Percentiles rank a stretch among this genome's conserved stretches.
phyloP scores from a whole-genome alignment of 176 grass and related monocot species.

The Triticum monococcum region DNA sequence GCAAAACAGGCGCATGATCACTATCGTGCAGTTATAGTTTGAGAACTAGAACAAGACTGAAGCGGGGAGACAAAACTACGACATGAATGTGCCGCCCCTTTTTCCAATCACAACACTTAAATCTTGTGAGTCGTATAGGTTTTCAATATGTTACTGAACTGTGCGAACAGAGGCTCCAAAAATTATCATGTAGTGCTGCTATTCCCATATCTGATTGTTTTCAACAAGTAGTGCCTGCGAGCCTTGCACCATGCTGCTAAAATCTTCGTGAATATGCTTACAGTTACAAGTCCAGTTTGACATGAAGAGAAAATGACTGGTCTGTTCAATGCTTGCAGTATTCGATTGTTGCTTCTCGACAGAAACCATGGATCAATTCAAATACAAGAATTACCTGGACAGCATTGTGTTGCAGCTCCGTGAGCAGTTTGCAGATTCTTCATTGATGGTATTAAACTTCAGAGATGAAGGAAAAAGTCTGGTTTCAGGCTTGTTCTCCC shows the following conservation, averaged over 20 bases:
- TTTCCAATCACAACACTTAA: neutral
- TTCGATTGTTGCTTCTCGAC: slow-evolving; percentile 96
- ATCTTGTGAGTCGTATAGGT: neutral
- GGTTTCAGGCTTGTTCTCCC: slow-evolving; percentile 57
- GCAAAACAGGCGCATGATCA: neutral
- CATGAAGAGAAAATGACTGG: neutral
- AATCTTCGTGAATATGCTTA: neutral
- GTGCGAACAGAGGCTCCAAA: neutral
- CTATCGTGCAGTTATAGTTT: neutral
- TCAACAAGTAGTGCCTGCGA: neutral
- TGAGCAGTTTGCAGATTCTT: slow-evolving; percentile 67
- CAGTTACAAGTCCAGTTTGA: neutral
- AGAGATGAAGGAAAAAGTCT: slow-evolving; percentile 55
- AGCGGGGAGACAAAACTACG: neutral
- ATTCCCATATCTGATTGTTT: neutral
- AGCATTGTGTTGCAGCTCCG: slow-evolving; percentile 65
- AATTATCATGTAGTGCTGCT: neutral
- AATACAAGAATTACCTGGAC: slow-evolving; percentile 75
- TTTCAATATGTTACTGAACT: neutral
- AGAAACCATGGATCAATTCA: slow-evolving; percentile 66
- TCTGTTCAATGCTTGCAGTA: slow-evolving; percentile 49
- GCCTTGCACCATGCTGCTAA: neutral
- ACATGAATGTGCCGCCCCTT: neutral
- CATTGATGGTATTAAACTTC: slow-evolving; percentile 89
- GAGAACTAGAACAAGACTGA: neutral